Conservation (phyloP, 805 yeast species). For the Schwanniomyces sp. region DNA sequence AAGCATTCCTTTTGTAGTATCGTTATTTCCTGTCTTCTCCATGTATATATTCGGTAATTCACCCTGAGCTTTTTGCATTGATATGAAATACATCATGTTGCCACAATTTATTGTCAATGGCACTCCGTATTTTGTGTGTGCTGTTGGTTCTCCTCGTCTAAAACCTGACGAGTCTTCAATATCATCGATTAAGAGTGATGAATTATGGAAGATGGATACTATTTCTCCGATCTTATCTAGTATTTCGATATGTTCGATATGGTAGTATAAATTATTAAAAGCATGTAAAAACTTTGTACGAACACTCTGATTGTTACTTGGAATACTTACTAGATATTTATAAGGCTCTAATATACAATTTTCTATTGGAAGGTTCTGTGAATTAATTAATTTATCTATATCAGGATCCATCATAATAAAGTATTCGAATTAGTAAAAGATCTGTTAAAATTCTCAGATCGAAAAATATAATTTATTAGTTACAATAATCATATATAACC, state of each 20-base stretch:
- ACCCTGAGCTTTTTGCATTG: constrained; percentile 49
- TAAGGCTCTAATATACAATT: constrained; percentile 25
- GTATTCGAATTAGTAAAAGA: neutral
- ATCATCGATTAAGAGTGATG: constrained; percentile 64
- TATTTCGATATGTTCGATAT: constrained; percentile 21
- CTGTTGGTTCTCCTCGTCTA: constrained; percentile 77
- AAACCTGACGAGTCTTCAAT: constrained; percentile 75
- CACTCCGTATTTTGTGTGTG: constrained; percentile 74
- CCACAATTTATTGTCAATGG: constrained; percentile 84
- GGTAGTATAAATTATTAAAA: constrained; percentile 32
- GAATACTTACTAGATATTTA: constrained; percentile 28
- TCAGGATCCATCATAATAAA: constrained; percentile 2
- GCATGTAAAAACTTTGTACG: constrained; percentile 30
- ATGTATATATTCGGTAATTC: constrained; percentile 13
- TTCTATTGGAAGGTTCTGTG: constrained; percentile 7
- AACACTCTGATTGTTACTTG: constrained; percentile 32
- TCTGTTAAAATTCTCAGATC: neutral
- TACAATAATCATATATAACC: neutral
- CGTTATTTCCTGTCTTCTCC: neutral
- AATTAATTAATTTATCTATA: constrained; percentile 4
- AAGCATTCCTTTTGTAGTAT: neutral
- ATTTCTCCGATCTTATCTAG: constrained; percentile 26
- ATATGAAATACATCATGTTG: constrained; percentile 76
- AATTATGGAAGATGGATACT: constrained; percentile 34
- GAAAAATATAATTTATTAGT: neutral